phyloP scores from a whole-genome alignment of 1,139 yeast species.

The Hansenula lynferdii region DNA sequence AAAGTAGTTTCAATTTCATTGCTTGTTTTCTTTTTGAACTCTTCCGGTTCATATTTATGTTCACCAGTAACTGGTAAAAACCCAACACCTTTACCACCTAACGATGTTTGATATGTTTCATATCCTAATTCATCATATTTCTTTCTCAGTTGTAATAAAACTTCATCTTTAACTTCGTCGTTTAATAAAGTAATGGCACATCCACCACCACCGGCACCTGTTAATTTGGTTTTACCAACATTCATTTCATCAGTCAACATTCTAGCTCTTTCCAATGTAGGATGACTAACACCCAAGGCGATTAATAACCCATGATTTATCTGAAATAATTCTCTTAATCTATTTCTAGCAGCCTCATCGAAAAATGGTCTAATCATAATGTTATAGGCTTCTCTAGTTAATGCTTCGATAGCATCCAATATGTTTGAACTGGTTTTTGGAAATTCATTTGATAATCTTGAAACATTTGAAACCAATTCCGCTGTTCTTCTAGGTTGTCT shows the following conservation, averaged over 20 bases:
- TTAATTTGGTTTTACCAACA: conserved; percentile 86
- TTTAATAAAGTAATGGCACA: conserved; percentile 86
- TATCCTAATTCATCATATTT: conserved; percentile 45
- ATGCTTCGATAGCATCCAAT: conserved; percentile 63
- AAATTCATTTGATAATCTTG: conserved; percentile 44
- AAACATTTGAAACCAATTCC: conserved; percentile 73
- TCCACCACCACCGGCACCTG: conserved; percentile 99
- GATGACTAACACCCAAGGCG: conserved; percentile 90
- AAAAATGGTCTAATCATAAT: conserved; percentile 50
- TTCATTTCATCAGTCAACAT: conserved; percentile 52
- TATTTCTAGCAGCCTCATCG: conserved; percentile 38
- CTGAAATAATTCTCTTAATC: conserved; percentile 62
- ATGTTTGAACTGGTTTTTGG: conserved; percentile 55
- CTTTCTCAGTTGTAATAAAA: conserved; percentile 28
- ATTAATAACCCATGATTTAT: conserved; percentile 87
- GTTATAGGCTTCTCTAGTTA: conserved; percentile 65
- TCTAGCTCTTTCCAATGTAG: conserved; percentile 71
- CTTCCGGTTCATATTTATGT: conserved; percentile 29
- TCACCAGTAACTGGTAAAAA: conserved; percentile 27
- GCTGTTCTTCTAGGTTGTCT: conserved; percentile 86
- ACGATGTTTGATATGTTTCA: conserved; percentile 73
- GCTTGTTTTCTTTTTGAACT: conserved; percentile 34
- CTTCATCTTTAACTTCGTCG: conserved; percentile 39
- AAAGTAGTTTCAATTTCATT: conserved; percentile 43
- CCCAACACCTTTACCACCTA: conserved; percentile 92